A percentile compares a stretch with the other conserved stretches of the same genome.
phyloP scores from a whole-genome alignment of 306 rosid species.

The Sindora glabra region DNA sequence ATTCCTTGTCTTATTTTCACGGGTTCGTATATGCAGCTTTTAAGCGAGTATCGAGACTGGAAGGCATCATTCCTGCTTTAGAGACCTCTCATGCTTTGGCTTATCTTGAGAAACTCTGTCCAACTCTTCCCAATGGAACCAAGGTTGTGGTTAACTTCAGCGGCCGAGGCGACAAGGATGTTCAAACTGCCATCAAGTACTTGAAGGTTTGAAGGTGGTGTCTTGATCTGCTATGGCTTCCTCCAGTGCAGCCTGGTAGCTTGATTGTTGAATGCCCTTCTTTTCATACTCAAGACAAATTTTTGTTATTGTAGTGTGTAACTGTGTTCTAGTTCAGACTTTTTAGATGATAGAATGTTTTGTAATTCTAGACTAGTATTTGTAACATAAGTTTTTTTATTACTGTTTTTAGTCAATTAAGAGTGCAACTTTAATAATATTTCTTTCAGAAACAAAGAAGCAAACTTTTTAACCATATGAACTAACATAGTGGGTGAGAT shows the following conservation, averaged over 20 bases:
- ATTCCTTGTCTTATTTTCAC: not conserved
- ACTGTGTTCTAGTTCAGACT: slow-evolving; percentile 10
- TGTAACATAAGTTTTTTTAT: too few relatives aligned
- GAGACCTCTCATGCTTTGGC: slow-evolving; percentile 98
- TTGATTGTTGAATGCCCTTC: slow-evolving; percentile 13
- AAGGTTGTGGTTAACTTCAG: slow-evolving; percentile 86
- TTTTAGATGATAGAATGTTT: too few relatives aligned
- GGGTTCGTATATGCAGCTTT: slow-evolving; percentile 48
- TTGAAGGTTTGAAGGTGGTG: slow-evolving; percentile 43
- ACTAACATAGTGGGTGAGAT: too few relatives aligned
- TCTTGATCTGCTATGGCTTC: not conserved
- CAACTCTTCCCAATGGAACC: slow-evolving; percentile 60
- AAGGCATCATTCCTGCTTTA: slow-evolving; percentile 95
- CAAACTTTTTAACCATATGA: too few relatives aligned
- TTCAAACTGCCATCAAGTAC: slow-evolving; percentile 82
- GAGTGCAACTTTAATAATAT: too few relatives aligned
- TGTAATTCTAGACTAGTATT: too few relatives aligned
- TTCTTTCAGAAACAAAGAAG: too few relatives aligned
- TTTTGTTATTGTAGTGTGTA: not conserved
- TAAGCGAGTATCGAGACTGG: slow-evolving; percentile 69
- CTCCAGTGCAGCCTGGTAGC: not conserved
- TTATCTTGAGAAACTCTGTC: slow-evolving; percentile 74
- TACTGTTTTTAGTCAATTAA: too few relatives aligned
- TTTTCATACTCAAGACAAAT: not conserved
- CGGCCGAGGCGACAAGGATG: slow-evolving; percentile 96